These are phyloP conservation scores for Cucumis melo DNA, from an alignment of 306 rosid species.

Conservation along the genomic window DNA sequence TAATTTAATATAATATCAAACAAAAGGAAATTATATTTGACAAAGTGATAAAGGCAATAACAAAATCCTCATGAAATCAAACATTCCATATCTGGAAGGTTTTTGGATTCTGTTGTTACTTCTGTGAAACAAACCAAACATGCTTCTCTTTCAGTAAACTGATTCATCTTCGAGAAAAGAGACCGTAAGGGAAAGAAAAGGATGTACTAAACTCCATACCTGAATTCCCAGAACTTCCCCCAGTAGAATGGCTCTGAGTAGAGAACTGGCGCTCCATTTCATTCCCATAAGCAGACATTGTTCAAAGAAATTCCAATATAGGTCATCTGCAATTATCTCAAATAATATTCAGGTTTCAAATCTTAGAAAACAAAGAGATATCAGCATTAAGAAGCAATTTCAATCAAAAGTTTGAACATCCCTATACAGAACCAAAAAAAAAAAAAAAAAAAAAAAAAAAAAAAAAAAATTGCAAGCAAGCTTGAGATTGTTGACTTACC, in stretches of 20 bases:
- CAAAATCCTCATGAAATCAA: background rate
- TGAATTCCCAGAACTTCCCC: conserved; percentile 35
- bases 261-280: conserved; percentile 56
- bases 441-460: background rate
- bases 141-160: background rate
- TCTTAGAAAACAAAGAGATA: background rate
- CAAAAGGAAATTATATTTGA: background rate
- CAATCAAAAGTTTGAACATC: background rate
- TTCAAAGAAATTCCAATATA: conserved; percentile 7
- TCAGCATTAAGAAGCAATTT: background rate
- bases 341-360: background rate
- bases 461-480: background rate
- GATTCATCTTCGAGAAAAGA: background rate
- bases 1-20: too few species aligned
- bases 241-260: conserved; percentile 24
- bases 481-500: background rate
- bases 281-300: conserved; percentile 57
- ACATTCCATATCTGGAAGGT: background rate
- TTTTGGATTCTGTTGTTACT: background rate
- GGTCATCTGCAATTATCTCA: conserved; percentile 19
- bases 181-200: conserved; percentile 1
- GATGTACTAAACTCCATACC: conserved; percentile 20
- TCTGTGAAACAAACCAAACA: background rate
- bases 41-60: background rate
- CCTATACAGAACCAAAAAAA: background rate